phyloP scores from a whole-genome alignment of 2,329 filamentous ascomycete genomes.

The Ophioceras dolichostomum region DNA sequence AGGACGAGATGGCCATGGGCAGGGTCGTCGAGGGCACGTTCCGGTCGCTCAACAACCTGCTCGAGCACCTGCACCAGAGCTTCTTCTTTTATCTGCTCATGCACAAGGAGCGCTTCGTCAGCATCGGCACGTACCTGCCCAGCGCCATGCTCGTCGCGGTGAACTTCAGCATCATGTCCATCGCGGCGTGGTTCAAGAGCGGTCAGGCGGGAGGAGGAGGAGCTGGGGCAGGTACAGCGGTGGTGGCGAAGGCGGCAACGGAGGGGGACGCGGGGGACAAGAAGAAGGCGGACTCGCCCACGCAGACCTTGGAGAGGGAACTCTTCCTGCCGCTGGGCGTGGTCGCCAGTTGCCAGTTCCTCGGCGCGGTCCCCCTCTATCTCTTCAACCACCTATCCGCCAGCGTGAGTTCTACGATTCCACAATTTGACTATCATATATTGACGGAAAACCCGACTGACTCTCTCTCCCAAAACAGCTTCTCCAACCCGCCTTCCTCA shows the following conservation, averaged over 20 bases:
- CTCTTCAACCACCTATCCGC: constrained; percentile 67
- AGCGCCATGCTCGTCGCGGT: constrained; percentile 94
- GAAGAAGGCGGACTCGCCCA: constrained; percentile 12
- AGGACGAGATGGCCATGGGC: constrained; percentile 94
- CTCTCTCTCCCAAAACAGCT: constrained; percentile 33
- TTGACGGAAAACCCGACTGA: constrained; percentile 2
- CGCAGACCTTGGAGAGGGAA: constrained; percentile 41
- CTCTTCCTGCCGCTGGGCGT: constrained; percentile 63
- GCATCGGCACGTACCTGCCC: constrained; percentile 92
- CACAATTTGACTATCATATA: no score
- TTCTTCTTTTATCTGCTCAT: constrained; percentile 99
- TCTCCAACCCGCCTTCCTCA: constrained; percentile 44
- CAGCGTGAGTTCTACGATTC: constrained; percentile 53
- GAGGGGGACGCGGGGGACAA: constrained; percentile 16
- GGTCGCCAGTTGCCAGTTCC: constrained; percentile 60
- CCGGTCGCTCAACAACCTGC: constrained; percentile 85
- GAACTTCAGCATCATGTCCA: constrained; percentile 92
- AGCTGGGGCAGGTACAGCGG: constrained; percentile 8
- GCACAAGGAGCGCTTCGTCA: constrained; percentile 85
- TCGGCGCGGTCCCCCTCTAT: constrained; percentile 71
- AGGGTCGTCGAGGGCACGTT: constrained; percentile 83
- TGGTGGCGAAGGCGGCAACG: not conserved
- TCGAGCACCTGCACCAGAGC: constrained; percentile 95
- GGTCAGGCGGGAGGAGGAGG: constrained; percentile 34
- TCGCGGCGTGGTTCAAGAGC: constrained; percentile 86